Evolutionary conservation across 805 yeast genomes (phyloP).

Genomic region (Metschnikowia kofuensis): DNA sequence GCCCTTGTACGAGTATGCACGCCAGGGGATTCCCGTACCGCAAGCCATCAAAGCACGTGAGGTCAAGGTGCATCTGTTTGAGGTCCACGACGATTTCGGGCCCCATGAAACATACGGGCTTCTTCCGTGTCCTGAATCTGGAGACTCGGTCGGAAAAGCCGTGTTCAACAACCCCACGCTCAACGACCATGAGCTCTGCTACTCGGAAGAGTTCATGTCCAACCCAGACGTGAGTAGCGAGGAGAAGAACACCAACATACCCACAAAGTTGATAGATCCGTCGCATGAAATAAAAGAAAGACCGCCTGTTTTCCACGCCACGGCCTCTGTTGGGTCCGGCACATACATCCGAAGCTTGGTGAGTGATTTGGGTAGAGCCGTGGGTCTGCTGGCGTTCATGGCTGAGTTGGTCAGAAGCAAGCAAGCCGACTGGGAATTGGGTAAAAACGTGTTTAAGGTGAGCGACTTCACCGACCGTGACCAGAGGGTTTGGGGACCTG

Average conservation of each 20-base stretch:
- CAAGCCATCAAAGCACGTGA: slow-evolving; percentile 72
- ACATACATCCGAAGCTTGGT: slow-evolving; percentile 89
- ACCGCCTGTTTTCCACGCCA: slow-evolving; percentile 71
- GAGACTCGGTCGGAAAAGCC: slow-evolving; percentile 42
- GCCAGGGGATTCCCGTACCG: slow-evolving; percentile 84
- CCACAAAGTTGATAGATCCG: slow-evolving; percentile 37
- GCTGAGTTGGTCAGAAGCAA: slow-evolving; percentile 67
- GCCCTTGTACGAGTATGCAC: slow-evolving; percentile 90
- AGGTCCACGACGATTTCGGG: slow-evolving; percentile 52
- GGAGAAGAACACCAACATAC: slow-evolving; percentile 36
- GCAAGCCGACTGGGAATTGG: slow-evolving; percentile 85
- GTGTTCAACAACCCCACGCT: slow-evolving; percentile 53
- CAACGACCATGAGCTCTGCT: slow-evolving; percentile 60
- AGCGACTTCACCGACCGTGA: slow-evolving; percentile 61
- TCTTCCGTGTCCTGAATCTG: slow-evolving; percentile 46
- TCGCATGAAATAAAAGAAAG: slow-evolving; percentile 41
- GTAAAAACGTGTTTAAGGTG: slow-evolving; percentile 62
- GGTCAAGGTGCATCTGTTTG: slow-evolving; percentile 56
- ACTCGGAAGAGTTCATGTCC: slow-evolving; percentile 52
- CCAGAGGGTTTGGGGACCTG: slow-evolving; percentile 69
- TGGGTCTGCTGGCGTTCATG: slow-evolving; percentile 85
- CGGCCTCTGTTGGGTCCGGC: slow-evolving; percentile 85
- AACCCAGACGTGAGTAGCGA: slow-evolving; percentile 29
- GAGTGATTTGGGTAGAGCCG: slow-evolving; percentile 82
- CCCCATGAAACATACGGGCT: slow-evolving; percentile 53